Evolutionary conservation across 192 early-diverging fungal species (phyloP).

Genomic region (Coemansia sp.): DNA sequence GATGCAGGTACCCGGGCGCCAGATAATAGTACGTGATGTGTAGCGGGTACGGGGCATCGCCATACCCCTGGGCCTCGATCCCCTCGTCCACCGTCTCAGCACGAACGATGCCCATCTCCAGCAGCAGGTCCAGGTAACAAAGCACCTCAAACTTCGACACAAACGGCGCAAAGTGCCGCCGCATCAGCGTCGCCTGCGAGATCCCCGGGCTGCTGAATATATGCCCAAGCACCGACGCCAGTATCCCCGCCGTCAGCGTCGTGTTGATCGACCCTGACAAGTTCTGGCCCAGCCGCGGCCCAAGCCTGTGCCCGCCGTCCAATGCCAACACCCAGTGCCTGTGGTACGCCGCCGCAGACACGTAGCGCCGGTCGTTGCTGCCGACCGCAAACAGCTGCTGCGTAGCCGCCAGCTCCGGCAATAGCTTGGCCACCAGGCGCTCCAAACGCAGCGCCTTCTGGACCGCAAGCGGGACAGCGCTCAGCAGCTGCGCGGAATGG

Average conservation of each 20-base stretch:
- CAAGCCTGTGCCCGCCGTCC: constrained; percentile 9
- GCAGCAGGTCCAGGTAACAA: constrained; percentile 21
- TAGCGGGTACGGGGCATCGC: constrained; percentile 3
- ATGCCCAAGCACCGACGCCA: constrained; percentile 20
- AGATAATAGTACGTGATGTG: constrained; percentile 16
- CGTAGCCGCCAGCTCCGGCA: background rate
- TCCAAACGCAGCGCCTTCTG: background rate
- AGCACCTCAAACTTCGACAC: constrained; percentile 26
- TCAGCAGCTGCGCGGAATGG: background rate
- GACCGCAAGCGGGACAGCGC: background rate
- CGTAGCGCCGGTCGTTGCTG: constrained; percentile 36
- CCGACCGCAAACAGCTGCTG: constrained; percentile 16
- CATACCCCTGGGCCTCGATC: background rate
- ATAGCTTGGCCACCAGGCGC: background rate
- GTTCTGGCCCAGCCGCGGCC: constrained; percentile 33
- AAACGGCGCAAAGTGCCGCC: constrained; percentile 34
- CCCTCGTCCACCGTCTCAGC: constrained; percentile 9
- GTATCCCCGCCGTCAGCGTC: constrained; percentile 14
- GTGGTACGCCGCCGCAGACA: constrained; percentile 17
- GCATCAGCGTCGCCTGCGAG: constrained; percentile 25
- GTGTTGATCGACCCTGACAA: constrained; percentile 21
- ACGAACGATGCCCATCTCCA: constrained; percentile 14
- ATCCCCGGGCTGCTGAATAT: constrained; percentile 35
- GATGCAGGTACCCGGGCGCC: constrained; percentile 3
- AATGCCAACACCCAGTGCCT: constrained; percentile 18